phyloP scores from a whole-genome alignment of 768 basidiomycete species.

The Russula sp. region DNA sequence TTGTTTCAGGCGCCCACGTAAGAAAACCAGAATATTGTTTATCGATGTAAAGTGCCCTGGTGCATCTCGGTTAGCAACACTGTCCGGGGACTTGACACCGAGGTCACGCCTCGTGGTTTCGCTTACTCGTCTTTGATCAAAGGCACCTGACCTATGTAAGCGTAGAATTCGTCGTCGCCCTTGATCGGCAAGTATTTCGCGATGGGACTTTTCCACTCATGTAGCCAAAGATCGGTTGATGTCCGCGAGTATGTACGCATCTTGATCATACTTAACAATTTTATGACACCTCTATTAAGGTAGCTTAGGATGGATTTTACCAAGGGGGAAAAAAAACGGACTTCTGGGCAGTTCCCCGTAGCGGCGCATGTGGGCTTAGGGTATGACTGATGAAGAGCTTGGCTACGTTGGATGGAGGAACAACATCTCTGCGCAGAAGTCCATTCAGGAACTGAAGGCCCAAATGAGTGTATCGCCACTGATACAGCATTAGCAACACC shows the following conservation, averaged over 20 bases:
- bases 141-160: constrained; percentile 30
- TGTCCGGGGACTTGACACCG: background rate
- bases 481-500: constrained; percentile 10
- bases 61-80: background rate
- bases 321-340: constrained; percentile 26
- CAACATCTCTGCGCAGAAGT: constrained; percentile 56
- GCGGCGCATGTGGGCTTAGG: constrained; percentile 64
- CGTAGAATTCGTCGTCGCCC: constrained; percentile 45
- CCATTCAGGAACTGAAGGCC: constrained; percentile 53
- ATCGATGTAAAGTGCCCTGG: constrained; percentile 54
- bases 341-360: constrained; percentile 60
- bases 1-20: constrained; percentile 57
- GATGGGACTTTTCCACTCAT: constrained; percentile 63
- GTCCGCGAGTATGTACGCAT: constrained; percentile 64
- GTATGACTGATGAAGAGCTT: constrained; percentile 59
- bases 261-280: constrained; percentile 62
- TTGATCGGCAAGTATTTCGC: constrained; percentile 37
- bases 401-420: constrained; percentile 45
- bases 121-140: constrained; percentile 19
- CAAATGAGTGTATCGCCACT: constrained; percentile 82
- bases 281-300: constrained; percentile 51
- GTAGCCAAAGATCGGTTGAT: constrained; percentile 61
- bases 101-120: background rate
- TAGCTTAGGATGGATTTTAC: constrained; percentile 5
- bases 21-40: constrained; percentile 74